Evolutionary conservation across 2,329 filamentous ascomycete genomes (phyloP), one percentile per base, ranked within the genome.

Genomic region (Pseudogymnoascus sp.): DNA sequence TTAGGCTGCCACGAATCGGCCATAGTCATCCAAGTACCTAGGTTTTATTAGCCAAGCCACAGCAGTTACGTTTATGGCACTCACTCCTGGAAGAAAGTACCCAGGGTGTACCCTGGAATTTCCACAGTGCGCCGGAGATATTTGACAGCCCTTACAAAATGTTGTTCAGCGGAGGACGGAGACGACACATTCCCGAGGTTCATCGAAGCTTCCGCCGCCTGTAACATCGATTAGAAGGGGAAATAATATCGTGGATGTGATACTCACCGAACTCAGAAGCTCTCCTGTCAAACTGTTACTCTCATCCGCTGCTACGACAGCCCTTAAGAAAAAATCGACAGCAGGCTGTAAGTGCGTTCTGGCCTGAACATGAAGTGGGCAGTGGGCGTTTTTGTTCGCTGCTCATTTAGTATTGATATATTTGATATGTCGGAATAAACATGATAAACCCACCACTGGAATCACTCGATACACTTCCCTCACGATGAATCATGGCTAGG

Each of bases 201-300:
- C 77, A 82, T 82, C 64, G 77, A 77, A 36, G 80, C 77, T 72
- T 83, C 80, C 18, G 80, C 80, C 36, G 80, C 76, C 78, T 81
- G 65, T 37, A 37, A 16, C 18, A 65, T 59, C 16, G 42, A 31
- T 31, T 18, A 36, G 45, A 31, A 60, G 18, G 36, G 23, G 31
- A 31, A 39, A 29, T 6, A 7, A 18, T 29, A 54, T 16, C 26
- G 2, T 39, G 12, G 31, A 37, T 47, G 12, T 26, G 54, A 18
- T 57, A 73, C 76, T 68, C 69, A 81, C 80, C 37, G 73, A 75
- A 40, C 76, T 72, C 16, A 83, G 73, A 6, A 83, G 69, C 61
- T 75, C 71, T 23, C 80, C 80, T 18, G 73, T 76, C 5, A 77
- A 65, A 5, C 62, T 67, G 5, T 72, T 71, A 64, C 78, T 75